Evolutionary conservation across 192 early-diverging fungal genomes (phyloP), one percentile per base, ranked within the genome.

Genomic region (Backusella morwellensis): DNA sequence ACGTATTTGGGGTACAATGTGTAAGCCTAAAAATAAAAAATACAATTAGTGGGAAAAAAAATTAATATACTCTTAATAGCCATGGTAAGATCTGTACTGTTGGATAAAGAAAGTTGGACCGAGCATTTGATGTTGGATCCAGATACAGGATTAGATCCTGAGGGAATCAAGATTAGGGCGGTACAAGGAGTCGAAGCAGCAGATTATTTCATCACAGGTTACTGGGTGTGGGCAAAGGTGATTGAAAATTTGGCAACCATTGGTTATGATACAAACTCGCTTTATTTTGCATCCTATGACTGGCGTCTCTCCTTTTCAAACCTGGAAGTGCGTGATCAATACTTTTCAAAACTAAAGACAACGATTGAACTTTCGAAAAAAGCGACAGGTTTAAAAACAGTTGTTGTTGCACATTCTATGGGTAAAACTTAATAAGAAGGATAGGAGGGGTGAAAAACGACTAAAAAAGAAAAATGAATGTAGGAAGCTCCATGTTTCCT

Each of bases 171-270:
- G 78, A 84, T 97, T 19, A 86, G 96, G n/a, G 95, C 96, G 0
- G 93, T 96, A 0, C 91, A 92, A 76, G 87, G 83, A 83, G 81
- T 97, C 15, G 94, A 96, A 78, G 94, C 95, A 0, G 94, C 96
- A 0, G 96, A 97, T 82, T 97, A 96, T 78, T 90, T 97, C 67
- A 91, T 96, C 26, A 91, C 93, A 17, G 94, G 94, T n/a, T 93
- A 93, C 77, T 97, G 95, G 96, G 92, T 97, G 19, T 95, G 93
- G 94, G 95, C 88, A 66, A 91, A 93, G 66, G 82, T 88, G 38
- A 94, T 95, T 70, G 87, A 93, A 74, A 97, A 96, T 78, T 74
- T 97, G 63, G 94, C 93, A 0, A 93, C 90, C 0, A 86, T 90
- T 66, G 96, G 96, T 35, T 95, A 95, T 81, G 96, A 97, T 81